Evolutionary conservation across 352 stramenopile species (phyloP).

Genomic region (Phytophthora quininea): DNA sequence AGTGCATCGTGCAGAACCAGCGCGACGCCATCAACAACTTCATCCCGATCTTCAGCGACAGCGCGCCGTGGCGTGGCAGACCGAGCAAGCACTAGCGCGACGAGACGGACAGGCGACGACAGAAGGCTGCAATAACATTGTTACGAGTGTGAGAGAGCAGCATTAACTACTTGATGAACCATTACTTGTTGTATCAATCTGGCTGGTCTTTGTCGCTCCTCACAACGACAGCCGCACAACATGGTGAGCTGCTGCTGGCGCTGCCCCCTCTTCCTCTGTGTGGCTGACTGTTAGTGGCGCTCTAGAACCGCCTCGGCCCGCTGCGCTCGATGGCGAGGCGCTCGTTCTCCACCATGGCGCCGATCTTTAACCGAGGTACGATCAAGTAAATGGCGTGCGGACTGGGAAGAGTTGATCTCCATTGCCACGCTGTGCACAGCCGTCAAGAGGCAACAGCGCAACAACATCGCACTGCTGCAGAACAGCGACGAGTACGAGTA

Average conservation of each 20-base stretch:
- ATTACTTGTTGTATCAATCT: too few species aligned
- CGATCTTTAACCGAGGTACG: conserved; percentile 70
- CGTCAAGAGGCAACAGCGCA: conserved; percentile 81
- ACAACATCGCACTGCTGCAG: conserved; percentile 66
- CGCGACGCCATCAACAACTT: conserved; percentile 99
- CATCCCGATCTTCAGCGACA: conserved; percentile 98
- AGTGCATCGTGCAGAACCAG: conserved; percentile 99
- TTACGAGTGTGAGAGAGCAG: too few species aligned
- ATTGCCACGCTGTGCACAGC: conserved; percentile 35
- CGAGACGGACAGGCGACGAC: neutral
- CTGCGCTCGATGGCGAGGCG: conserved; percentile 30
- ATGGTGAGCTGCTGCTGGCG: conserved; percentile 15
- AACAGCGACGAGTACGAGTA: conserved; percentile 86
- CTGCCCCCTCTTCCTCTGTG: neutral
- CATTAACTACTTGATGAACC: too few species aligned
- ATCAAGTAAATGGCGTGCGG: neutral
- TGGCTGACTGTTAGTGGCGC: conserved; percentile 7
- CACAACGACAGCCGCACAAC: neutral
- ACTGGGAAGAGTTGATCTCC: neutral
- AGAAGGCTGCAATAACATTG: neutral
- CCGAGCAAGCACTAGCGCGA: conserved; percentile 64
- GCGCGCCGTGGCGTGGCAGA: conserved; percentile 91
- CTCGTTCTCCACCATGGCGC: conserved; percentile 46
- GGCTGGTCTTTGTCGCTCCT: neutral
- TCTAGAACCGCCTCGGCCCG: conserved; percentile 37